Conservation (phyloP, 345 rosid species). For the Eucalyptus coolabah region DNA sequence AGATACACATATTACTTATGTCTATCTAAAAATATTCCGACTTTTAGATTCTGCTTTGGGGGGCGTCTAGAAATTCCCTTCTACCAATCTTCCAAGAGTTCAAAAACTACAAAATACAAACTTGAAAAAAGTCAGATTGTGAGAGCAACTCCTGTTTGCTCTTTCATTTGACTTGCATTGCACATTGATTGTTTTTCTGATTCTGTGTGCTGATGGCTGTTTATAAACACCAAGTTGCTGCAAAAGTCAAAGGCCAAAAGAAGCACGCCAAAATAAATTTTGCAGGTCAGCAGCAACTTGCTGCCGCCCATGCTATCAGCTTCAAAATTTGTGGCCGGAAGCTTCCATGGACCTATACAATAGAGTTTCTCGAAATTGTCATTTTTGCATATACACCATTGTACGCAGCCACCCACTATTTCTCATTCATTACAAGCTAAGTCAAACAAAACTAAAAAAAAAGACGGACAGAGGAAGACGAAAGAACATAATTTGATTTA, state of each 20-base stretch:
- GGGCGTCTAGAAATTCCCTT: background rate
- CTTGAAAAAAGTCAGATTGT: background rate
- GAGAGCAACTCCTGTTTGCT: background rate
- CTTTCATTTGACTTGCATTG: background rate
- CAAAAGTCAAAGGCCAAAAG: background rate
- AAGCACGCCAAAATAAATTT: background rate
- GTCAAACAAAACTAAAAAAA: background rate
- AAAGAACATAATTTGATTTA: background rate
- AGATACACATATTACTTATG: background rate
- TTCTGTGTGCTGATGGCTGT: background rate
- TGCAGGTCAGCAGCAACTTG: background rate
- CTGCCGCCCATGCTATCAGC: background rate
- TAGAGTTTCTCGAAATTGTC: background rate
- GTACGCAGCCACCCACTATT: background rate
- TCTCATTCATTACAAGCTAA: background rate
- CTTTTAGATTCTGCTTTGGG: background rate
- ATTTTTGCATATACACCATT: background rate
- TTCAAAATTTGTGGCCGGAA: background rate
- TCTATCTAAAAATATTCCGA: background rate
- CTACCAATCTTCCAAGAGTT: background rate
- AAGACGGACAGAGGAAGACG: rapidly evolving
- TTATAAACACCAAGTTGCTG: background rate
- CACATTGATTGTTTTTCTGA: background rate
- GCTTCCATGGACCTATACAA: background rate
- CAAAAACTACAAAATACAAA: background rate